Conservation (phyloP, 495 filamentous ascomycete species). For the Penicillium nucicola region DNA sequence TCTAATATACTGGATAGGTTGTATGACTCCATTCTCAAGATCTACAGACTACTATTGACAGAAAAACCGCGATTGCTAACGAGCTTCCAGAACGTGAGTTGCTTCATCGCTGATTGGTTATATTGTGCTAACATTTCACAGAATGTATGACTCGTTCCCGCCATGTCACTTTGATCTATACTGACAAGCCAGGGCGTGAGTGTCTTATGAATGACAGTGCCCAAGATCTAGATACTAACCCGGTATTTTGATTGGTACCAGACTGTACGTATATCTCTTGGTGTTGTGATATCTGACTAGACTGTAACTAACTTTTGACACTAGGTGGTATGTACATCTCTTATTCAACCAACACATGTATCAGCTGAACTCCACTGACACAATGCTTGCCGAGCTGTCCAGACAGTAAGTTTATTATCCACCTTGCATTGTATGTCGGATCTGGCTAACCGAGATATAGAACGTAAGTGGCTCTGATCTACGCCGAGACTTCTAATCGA, state of each 20-base stretch:
- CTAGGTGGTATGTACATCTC: slow-evolving; percentile 11
- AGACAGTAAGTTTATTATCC: slow-evolving; percentile 9
- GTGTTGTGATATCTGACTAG: background rate
- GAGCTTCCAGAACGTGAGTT: background rate
- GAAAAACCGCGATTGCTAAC: background rate
- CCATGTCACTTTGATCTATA: background rate
- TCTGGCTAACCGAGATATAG: background rate
- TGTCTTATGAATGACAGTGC: background rate
- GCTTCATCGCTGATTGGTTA: background rate
- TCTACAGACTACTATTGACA: background rate
- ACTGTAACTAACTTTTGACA: background rate
- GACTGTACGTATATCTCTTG: background rate
- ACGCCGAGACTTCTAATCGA: background rate
- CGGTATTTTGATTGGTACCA: background rate
- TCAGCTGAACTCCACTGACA: slow-evolving; percentile 7
- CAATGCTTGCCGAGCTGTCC: background rate
- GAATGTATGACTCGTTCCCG: background rate
- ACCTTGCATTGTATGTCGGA: background rate
- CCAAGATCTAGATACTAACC: background rate
- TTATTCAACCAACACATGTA: background rate
- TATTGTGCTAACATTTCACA: background rate
- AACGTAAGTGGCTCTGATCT: slow-evolving; percentile 6
- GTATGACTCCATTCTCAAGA: background rate
- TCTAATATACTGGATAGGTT: background rate
- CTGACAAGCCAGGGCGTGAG: background rate